phyloP scores from a whole-genome alignment of 495 filamentous ascomycete genomes.

The Podospora didyma region DNA sequence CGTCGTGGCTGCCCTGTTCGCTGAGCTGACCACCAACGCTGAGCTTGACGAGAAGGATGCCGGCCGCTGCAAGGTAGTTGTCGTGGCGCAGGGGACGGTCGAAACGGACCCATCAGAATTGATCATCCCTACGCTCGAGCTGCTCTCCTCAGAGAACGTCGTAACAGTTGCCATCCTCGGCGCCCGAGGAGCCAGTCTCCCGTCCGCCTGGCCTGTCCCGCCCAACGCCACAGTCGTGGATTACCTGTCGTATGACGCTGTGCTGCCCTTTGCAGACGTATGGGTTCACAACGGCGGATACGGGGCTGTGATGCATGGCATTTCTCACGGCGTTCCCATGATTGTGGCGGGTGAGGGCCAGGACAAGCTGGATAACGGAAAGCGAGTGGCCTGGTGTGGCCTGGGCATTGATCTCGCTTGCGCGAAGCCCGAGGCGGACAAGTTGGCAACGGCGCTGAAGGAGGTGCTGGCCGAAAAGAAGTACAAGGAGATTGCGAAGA shows the following conservation, averaged over 20 bases:
- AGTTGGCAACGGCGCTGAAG: background rate
- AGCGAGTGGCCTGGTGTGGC: background rate
- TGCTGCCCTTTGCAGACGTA: conserved; percentile 26
- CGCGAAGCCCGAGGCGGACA: background rate
- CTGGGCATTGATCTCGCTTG: background rate
- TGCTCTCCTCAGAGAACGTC: conserved; percentile 17
- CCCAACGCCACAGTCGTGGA: conserved; percentile 27
- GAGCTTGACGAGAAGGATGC: conserved; percentile 3
- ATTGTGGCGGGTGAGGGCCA: conserved; percentile 32
- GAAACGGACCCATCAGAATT: conserved; percentile 28
- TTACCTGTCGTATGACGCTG: conserved; percentile 30
- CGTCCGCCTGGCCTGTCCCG: conserved; percentile 8
- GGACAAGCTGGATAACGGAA: conserved; percentile 33
- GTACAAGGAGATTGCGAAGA: background rate
- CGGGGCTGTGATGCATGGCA: conserved; percentile 32
- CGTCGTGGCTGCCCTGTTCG: too few relatives aligned
- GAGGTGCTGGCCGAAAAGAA: background rate
- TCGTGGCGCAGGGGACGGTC: conserved; percentile 35
- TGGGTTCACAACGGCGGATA: conserved; percentile 37
- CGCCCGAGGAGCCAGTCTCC: conserved; percentile 19
- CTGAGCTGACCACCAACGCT: background rate
- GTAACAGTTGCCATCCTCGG: conserved; percentile 31
- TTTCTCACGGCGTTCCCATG: conserved; percentile 34
- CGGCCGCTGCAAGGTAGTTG: conserved; percentile 20
- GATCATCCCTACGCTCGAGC: conserved; percentile 27